phyloP scores from a whole-genome alignment of 495 filamentous ascomycete genomes.

The Daldinia bambusicola region DNA sequence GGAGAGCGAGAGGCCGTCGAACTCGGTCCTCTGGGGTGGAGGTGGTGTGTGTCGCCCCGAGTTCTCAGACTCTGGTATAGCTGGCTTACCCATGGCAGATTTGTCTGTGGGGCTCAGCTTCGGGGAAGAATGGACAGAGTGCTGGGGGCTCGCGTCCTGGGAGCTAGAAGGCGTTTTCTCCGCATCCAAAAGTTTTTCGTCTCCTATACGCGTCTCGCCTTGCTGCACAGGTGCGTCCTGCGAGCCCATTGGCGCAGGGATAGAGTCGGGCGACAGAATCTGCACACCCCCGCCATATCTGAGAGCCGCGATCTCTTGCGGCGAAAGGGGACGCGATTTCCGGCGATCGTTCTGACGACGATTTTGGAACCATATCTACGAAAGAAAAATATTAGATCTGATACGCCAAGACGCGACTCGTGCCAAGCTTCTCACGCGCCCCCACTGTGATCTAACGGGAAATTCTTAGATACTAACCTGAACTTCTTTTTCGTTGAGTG shows the following conservation, averaged over 20 bases:
- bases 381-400: constrained; percentile 30
- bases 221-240: constrained; percentile 23
- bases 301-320: constrained; percentile 78
- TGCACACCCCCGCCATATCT: constrained; percentile 64
- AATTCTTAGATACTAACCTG: constrained; percentile 71
- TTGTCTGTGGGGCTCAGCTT: constrained; percentile 14
- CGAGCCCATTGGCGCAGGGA: constrained; percentile 43
- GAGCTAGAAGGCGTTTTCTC: constrained; percentile 25
- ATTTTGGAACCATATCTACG: constrained; percentile 99
- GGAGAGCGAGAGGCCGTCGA: constrained; percentile 35
- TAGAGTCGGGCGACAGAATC: constrained; percentile 60
- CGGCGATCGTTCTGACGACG: constrained; percentile 92
- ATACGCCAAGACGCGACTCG: constrained; percentile 10
- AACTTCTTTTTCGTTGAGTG: constrained; percentile 95
- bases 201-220: constrained; percentile 16
- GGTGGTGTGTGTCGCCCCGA: constrained; percentile 26
- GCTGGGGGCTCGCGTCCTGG: constrained; percentile 29
- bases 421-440: background rate
- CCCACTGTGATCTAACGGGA: background rate
- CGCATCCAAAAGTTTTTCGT: constrained; percentile 26
- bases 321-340: constrained; percentile 86
- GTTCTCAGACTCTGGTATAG: constrained; percentile 10
- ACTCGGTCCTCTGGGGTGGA: constrained; percentile 29
- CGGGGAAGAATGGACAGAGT: constrained; percentile 37
- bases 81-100: background rate